Evolutionary conservation across 257 asterid genomes (phyloP).

Genomic region (Knoxia roxburghii): DNA sequence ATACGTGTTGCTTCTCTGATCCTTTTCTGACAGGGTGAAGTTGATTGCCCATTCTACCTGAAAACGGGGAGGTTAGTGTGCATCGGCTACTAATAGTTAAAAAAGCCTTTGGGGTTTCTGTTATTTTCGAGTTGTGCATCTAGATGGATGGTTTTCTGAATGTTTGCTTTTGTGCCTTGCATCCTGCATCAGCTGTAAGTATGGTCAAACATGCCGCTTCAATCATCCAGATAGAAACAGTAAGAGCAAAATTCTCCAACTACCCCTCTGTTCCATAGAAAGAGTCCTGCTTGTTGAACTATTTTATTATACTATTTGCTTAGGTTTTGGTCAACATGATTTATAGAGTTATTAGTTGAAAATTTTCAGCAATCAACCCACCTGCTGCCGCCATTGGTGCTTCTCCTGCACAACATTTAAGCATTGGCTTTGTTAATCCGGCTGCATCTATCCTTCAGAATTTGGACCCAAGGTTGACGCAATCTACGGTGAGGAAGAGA

Average conservation of each 20-base stretch:
- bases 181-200: slow-evolving; percentile 74
- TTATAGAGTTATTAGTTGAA: not conserved
- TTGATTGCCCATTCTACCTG: slow-evolving; percentile 91
- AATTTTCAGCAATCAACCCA: slow-evolving; percentile 33
- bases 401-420: slow-evolving; percentile 68
- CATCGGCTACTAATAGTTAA: slow-evolving; percentile 14
- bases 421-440: slow-evolving; percentile 54
- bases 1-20: not conserved
- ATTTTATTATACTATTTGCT: not conserved
- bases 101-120: slow-evolving; percentile 9
- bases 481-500: slow-evolving; percentile 49
- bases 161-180: slow-evolving; percentile 15
- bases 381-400: slow-evolving; percentile 55
- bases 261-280: no score
- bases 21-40: slow-evolving; percentile 72
- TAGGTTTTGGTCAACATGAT: not conserved
- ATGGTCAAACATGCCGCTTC: slow-evolving; percentile 87
- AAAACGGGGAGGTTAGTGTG: slow-evolving; percentile 97
- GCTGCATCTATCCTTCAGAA: slow-evolving; percentile 64
- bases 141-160: slow-evolving; percentile 18
- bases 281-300: no score
- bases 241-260: slow-evolving; percentile 19
- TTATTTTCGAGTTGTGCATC: slow-evolving; percentile 5
- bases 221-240: slow-evolving; percentile 91
- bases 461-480: slow-evolving; percentile 65